These are phyloP conservation scores for Melastoma candidum DNA, from an alignment of 441 rosid species.

Conservation along the genomic window DNA sequence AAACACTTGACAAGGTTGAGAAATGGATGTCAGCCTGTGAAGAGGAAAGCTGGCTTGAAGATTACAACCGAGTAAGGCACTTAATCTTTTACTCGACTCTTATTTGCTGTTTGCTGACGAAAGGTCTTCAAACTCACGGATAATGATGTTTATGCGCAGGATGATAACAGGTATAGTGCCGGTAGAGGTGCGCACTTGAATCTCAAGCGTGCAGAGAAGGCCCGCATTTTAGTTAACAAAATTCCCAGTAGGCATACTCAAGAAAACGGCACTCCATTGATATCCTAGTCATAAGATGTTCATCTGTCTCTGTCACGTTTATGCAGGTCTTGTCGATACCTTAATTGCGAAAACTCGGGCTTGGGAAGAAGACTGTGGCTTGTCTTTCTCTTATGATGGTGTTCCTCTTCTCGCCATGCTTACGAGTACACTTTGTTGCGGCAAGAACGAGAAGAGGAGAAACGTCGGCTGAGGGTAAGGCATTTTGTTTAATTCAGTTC, in stretches of 20 bases:
- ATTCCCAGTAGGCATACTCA: conserved; percentile 56
- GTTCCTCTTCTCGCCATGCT: conserved; percentile 93
- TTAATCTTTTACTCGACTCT: not conserved
- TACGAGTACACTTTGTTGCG: conserved; percentile 94
- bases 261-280: not conserved
- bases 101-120: not conserved
- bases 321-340: conserved; percentile 69
- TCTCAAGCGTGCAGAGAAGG: conserved; percentile 97
- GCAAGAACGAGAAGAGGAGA: conserved; percentile 96
- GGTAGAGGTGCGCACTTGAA: conserved; percentile 97
- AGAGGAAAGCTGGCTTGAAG: conserved; percentile 99
- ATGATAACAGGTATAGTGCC: conserved; percentile 87
- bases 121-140: conserved; percentile 8
- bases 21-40: conserved; percentile 99
- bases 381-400: conserved; percentile 71
- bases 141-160: conserved; percentile 42
- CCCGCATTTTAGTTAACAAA: conserved; percentile 83
- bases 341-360: conserved; percentile 70
- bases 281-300: not conserved
- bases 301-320: conserved; percentile 1
- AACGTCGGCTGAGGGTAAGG: conserved; percentile 64
- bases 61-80: conserved; percentile 67
- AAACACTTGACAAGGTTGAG: conserved; percentile 90
- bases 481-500: not conserved
- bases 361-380: conserved; percentile 80